phyloP scores from a whole-genome alignment of 108 stramenopile species.

The Mayamaea pseudoterrestris region DNA sequence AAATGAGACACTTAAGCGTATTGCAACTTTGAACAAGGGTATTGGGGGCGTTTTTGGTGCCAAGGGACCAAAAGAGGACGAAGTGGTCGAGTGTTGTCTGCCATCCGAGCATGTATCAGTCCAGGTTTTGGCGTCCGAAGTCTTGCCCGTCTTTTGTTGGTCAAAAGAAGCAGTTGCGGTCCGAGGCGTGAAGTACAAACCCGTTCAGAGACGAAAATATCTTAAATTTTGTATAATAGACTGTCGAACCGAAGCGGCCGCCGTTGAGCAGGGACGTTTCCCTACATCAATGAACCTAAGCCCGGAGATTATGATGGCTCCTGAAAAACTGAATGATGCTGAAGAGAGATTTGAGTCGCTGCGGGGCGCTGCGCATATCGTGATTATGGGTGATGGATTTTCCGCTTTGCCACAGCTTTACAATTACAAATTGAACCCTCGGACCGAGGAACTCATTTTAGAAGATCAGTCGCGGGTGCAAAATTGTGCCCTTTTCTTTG shows the following conservation, averaged over 20 bases:
- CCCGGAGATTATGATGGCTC: constrained; percentile 53
- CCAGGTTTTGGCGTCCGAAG: constrained; percentile 48
- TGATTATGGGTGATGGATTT: constrained; percentile 70
- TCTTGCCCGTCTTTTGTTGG: constrained; percentile 57
- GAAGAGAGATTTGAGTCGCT: constrained; percentile 73
- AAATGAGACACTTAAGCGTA: constrained; percentile 9
- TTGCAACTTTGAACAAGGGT: constrained; percentile 3
- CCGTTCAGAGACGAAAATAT: constrained; percentile 6
- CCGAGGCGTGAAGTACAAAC: background rate
- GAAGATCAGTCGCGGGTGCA: constrained; percentile 69
- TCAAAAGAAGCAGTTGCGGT: constrained; percentile 26
- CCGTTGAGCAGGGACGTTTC: constrained; percentile 60
- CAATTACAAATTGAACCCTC: constrained; percentile 38
- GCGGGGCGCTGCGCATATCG: constrained; percentile 67
- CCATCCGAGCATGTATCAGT: constrained; percentile 33
- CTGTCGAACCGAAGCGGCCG: constrained; percentile 48
- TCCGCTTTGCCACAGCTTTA: constrained; percentile 62
- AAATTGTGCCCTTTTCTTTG: constrained; percentile 74
- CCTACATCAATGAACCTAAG: constrained; percentile 55
- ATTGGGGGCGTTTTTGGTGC: background rate
- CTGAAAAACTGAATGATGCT: constrained; percentile 37
- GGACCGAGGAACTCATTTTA: constrained; percentile 25
- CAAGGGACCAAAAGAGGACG: constrained; percentile 3
- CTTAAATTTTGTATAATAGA: constrained; percentile 73
- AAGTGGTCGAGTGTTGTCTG: background rate